Conservation (phyloP, 202 grass and related monocot genomes). For the Dendrocalamus latiflorus region DNA sequence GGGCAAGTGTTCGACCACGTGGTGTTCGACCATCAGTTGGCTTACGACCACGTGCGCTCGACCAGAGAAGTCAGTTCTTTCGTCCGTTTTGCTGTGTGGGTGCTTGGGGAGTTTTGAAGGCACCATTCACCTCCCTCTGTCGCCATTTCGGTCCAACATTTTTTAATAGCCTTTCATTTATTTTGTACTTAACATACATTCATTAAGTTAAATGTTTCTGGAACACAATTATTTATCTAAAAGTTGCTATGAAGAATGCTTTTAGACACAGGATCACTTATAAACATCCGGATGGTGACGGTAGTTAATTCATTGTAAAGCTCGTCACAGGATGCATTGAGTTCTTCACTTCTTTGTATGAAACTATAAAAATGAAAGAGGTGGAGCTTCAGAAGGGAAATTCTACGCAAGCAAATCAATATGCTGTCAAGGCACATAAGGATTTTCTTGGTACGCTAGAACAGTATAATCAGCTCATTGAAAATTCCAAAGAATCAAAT, state of each 20-base stretch:
- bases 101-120: too few species aligned
- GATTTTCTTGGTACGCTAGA: constrained; percentile 32
- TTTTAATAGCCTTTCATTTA: background rate
- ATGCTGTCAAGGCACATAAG: constrained; percentile 41
- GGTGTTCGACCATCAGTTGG: too few species aligned
- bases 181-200: background rate
- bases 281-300: background rate
- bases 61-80: too few species aligned
- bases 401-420: constrained; percentile 40
- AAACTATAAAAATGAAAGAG: constrained; percentile 54
- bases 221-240: background rate
- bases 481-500: constrained; percentile 51
- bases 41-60: too few species aligned
- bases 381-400: constrained; percentile 60
- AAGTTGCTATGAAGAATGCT: background rate
- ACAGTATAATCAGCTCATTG: constrained; percentile 40
- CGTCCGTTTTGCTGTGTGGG: too few species aligned
- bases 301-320: background rate
- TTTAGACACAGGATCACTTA: background rate
- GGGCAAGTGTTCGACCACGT: too few species aligned
- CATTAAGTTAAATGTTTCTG: background rate
- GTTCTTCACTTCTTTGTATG: constrained; percentile 42
- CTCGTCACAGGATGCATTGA: constrained; percentile 46
- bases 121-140: too few species aligned
- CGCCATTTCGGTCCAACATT: too few species aligned